These are phyloP conservation scores for Aspergillus sp. DNA, from an alignment of 2,329 filamentous ascomycete species.

Conservation along the genomic window DNA sequence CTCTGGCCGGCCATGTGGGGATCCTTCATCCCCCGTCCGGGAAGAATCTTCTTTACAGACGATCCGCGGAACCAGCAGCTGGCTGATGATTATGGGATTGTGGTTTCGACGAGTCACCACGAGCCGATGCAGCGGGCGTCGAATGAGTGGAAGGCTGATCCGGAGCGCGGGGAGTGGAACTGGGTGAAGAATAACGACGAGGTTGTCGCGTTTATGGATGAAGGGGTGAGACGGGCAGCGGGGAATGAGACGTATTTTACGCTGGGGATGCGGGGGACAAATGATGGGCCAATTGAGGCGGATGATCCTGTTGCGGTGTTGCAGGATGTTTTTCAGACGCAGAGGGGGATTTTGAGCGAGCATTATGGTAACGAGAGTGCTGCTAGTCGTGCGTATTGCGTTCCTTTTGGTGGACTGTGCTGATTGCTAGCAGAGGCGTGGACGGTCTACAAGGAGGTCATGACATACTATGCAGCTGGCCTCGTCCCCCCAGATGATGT, in stretches of 20 bases:
- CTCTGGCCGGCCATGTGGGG: background rate
- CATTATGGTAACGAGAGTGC: too few species aligned
- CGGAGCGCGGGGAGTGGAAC: background rate
- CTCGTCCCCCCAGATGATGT: background rate
- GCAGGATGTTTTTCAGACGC: background rate
- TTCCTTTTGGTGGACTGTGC: too few species aligned
- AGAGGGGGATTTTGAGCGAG: too few species aligned
- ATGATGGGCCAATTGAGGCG: background rate
- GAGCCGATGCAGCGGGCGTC: background rate
- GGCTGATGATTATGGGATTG: background rate
- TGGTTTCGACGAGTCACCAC: background rate
- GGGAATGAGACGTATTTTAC: background rate
- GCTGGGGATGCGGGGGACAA: background rate
- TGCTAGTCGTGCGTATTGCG: too few species aligned
- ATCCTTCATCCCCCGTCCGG: background rate
- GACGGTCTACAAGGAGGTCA: conserved; percentile 1
- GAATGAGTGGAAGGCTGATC: background rate
- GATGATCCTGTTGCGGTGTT: background rate
- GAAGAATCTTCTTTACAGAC: background rate
- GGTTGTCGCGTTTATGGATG: background rate
- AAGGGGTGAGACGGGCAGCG: background rate
- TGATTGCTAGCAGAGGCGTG: too few species aligned
- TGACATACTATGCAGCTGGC: conserved; percentile 1
- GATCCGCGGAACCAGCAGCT: background rate
- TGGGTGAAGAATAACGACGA: background rate